These are phyloP conservation scores for Chlorella sp. DNA, from an alignment of 139 green algal species.

Conservation along the genomic window DNA sequence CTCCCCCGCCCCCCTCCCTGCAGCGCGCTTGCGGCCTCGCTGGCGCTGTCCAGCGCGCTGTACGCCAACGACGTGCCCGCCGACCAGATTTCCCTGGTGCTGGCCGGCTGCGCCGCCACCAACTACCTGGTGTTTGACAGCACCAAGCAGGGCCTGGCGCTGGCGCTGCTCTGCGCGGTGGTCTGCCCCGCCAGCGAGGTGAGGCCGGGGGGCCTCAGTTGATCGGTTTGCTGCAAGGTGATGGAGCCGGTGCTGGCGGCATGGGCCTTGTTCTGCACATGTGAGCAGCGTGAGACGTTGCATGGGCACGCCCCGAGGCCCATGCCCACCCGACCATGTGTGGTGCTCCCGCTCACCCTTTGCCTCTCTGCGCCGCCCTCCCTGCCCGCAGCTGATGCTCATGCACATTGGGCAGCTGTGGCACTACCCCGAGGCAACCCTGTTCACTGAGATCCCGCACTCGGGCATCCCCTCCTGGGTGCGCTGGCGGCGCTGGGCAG, in stretches of 20 bases:
- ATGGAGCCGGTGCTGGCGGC: no score
- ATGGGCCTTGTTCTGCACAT: no score
- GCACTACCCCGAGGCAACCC: slow-evolving; percentile 62
- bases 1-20: neutral
- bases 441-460: slow-evolving; percentile 39
- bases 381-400: slow-evolving; percentile 57
- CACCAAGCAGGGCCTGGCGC: slow-evolving; percentile 58
- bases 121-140: slow-evolving; percentile 58
- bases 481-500: no score
- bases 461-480: slow-evolving; percentile 44
- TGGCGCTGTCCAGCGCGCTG: slow-evolving; percentile 53
- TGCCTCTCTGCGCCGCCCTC: neutral
- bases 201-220: neutral
- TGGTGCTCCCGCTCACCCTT: neutral
- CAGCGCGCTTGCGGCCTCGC: slow-evolving; percentile 47
- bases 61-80: slow-evolving; percentile 46
- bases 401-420: slow-evolving; percentile 53
- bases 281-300: no score
- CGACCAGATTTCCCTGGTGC: slow-evolving; percentile 47
- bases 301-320: no score
- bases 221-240: no score
- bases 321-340: no score
- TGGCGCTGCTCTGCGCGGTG: slow-evolving; percentile 64
- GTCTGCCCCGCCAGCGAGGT: slow-evolving; percentile 39
- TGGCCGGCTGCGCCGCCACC: slow-evolving; percentile 34